These are phyloP conservation scores for Quercus ilex DNA, from an alignment of 306 rosid species.

Conservation along the genomic window DNA sequence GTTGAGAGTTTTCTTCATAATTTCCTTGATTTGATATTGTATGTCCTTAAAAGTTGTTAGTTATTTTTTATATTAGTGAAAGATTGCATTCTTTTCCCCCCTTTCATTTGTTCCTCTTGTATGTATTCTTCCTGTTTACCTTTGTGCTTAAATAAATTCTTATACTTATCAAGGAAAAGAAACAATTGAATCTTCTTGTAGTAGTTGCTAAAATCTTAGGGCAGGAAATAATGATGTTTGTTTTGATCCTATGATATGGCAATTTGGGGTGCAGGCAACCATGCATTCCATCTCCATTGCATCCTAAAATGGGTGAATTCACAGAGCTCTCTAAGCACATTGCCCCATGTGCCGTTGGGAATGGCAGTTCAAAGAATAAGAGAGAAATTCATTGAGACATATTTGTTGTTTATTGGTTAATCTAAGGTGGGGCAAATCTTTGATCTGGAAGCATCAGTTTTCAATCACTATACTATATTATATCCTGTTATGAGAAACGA, in stretches of 20 bases:
- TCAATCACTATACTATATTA: not conserved
- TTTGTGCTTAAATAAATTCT: not conserved
- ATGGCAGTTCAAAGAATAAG: slow-evolving; percentile 84
- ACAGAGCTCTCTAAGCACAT: slow-evolving; percentile 80
- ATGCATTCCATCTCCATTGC: slow-evolving; percentile 92
- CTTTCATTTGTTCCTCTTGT: not conserved
- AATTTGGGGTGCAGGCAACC: slow-evolving; percentile 97
- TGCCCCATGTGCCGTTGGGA: slow-evolving; percentile 96
- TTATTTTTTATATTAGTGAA: too few relatives aligned
- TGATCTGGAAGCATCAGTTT: not conserved
- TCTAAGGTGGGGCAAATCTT: not conserved
- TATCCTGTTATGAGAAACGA: not conserved
- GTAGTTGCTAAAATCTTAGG: not conserved
- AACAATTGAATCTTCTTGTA: not conserved
- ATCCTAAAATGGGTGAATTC: slow-evolving; percentile 91
- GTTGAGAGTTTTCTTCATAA: too few relatives aligned
- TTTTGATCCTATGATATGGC: slow-evolving; percentile 19
- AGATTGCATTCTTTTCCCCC: too few relatives aligned
- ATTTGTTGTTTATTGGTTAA: not conserved
- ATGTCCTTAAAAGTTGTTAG: too few relatives aligned
- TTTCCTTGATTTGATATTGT: too few relatives aligned
- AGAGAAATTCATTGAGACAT: not conserved
- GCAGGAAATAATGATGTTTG: not conserved
- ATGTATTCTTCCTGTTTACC: not conserved
- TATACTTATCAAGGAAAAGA: not conserved